These are phyloP conservation scores for Penicillium simplicissimum DNA, from an alignment of 495 filamentous ascomycete genomes.

Conservation along the genomic window DNA sequence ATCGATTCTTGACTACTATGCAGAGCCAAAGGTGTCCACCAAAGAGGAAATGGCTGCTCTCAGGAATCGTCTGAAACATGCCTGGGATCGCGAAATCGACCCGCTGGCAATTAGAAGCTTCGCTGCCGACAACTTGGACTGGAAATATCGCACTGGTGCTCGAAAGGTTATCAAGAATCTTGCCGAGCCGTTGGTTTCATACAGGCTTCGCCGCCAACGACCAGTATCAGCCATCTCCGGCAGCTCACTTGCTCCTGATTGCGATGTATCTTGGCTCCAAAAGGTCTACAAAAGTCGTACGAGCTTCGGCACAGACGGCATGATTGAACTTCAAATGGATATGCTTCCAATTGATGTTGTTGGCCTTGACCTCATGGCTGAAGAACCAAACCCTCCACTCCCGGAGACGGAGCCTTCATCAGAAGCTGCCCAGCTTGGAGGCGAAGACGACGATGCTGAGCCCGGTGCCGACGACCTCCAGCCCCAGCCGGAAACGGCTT, in stretches of 20 bases:
- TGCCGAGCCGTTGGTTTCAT: slow-evolving; percentile 73
- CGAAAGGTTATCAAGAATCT: slow-evolving; percentile 81
- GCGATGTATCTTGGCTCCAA: slow-evolving; percentile 43
- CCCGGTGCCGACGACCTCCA: slow-evolving; percentile 30
- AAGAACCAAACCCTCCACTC: slow-evolving; percentile 60
- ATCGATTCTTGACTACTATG: slow-evolving; percentile 82
- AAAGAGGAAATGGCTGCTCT: slow-evolving; percentile 59
- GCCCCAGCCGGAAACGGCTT: slow-evolving; percentile 22
- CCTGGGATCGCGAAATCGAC: slow-evolving; percentile 68
- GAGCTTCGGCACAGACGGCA: slow-evolving; percentile 73
- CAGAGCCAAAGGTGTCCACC: slow-evolving; percentile 75
- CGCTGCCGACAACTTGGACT: slow-evolving; percentile 78
- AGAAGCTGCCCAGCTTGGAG: slow-evolving; percentile 37
- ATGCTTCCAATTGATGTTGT: slow-evolving; percentile 78
- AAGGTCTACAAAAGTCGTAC: slow-evolving; percentile 64
- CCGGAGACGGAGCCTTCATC: slow-evolving; percentile 26
- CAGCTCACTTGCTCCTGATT: slow-evolving; percentile 32
- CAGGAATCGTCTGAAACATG: slow-evolving; percentile 43
- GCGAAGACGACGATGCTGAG: slow-evolving; percentile 55
- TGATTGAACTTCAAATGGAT: slow-evolving; percentile 73
- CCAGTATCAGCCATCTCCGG: slow-evolving; percentile 25
- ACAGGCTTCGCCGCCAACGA: slow-evolving; percentile 53
- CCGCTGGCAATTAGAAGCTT: slow-evolving; percentile 68
- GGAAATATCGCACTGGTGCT: slow-evolving; percentile 75
- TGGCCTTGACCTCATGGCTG: slow-evolving; percentile 67